Evolutionary conservation across 2,329 filamentous ascomycete species (phyloP).

Genomic region (Ceratocystiopsis minuta): DNA sequence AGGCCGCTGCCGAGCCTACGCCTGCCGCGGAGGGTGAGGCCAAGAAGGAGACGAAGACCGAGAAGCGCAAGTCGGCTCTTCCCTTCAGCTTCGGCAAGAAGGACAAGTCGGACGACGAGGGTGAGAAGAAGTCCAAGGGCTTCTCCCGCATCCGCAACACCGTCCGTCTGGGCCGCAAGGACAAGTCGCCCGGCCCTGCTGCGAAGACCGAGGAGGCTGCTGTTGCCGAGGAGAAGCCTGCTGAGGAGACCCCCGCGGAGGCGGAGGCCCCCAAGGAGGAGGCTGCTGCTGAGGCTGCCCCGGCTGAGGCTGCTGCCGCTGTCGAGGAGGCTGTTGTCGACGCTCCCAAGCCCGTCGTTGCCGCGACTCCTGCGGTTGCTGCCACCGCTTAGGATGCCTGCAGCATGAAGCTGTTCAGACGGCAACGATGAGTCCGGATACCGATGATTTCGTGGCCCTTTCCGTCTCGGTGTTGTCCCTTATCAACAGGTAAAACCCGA

Average conservation of each 20-base stretch:
- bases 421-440: conserved; percentile 7
- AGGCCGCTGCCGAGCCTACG: conserved; percentile 20
- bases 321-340: conserved; percentile 15
- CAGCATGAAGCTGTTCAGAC: conserved; percentile 4
- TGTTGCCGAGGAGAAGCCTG: conserved; percentile 14
- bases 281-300: conserved; percentile 13
- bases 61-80: conserved; percentile 68
- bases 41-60: conserved; percentile 46
- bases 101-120: conserved; percentile 50
- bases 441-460: conserved; percentile 7
- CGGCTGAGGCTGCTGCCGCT: conserved; percentile 19
- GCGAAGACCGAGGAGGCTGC: conserved; percentile 20
- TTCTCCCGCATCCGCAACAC: conserved; percentile 45
- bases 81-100: conserved; percentile 64
- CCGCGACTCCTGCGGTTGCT: conserved; percentile 28
- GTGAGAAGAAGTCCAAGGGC: conserved; percentile 37
- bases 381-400: conserved; percentile 29
- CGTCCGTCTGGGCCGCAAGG: conserved; percentile 29
- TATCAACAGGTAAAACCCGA: conserved; percentile 4
- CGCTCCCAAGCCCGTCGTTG: conserved; percentile 16
- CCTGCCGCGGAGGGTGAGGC: conserved; percentile 33
- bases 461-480: neutral
- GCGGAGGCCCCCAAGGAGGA: conserved; percentile 14
- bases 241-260: conserved; percentile 16
- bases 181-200: conserved; percentile 28